These are phyloP conservation scores for Suhomyces terraborum DNA, from an alignment of 1,139 yeast species.

Conservation along the genomic window DNA sequence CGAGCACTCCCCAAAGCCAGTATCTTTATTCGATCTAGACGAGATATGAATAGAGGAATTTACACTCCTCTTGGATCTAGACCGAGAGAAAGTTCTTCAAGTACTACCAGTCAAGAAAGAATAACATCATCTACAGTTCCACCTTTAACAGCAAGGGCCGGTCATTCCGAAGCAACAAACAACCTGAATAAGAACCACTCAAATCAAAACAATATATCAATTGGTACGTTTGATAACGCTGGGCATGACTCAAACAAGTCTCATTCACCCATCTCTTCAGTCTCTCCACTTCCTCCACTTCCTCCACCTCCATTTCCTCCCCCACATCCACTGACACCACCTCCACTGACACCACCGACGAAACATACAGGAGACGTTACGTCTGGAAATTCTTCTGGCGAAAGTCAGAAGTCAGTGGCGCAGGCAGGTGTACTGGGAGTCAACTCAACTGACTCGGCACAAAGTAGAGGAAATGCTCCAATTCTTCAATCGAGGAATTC, in stretches of 20 bases:
- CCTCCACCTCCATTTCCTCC: not conserved
- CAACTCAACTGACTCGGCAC: not conserved
- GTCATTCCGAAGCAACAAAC: no score
- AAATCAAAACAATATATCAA: no score
- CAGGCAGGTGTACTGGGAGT: no score
- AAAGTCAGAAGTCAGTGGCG: no score
- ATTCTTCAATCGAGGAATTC: not conserved
- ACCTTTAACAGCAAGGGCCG: no score
- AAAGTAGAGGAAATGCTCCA: not conserved
- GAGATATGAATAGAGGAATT: not conserved
- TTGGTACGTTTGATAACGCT: no score
- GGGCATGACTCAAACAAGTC: no score
- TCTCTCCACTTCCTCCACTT: conserved; percentile 1
- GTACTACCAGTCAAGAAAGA: not conserved
- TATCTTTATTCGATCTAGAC: conserved; percentile 6
- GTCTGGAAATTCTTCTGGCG: no score
- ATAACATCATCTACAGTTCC: not conserved
- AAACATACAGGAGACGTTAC: no score
- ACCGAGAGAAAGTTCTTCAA: not conserved
- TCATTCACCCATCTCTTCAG: no score
- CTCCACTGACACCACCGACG: no score
- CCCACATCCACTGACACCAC: not conserved
- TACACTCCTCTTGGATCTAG: conserved; percentile 1
- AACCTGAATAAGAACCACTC: not conserved
- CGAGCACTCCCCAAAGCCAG: not conserved